A percentile compares a stretch with the other conserved stretches of the same genome.
phyloP scores from a whole-genome alignment of 2,329 filamentous ascomycete species.

The Sclerotinia glacialis region DNA sequence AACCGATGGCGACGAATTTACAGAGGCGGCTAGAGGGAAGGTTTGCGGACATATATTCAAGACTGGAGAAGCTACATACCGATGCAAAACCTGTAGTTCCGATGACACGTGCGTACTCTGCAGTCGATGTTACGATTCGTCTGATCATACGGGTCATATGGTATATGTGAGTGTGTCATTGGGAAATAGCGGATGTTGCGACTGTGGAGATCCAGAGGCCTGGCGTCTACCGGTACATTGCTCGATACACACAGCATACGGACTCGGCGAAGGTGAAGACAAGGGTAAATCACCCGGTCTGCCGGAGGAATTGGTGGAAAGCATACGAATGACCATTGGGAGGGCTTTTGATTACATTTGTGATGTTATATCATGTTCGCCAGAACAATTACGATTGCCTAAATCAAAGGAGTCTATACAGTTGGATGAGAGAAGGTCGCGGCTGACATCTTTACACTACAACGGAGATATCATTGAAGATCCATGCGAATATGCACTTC shows the following conservation, averaged over 20 bases:
- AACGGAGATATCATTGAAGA: slow-evolving; percentile 58
- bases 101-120: slow-evolving; percentile 97
- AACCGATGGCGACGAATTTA: slow-evolving; percentile 93
- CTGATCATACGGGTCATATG: slow-evolving; percentile 90
- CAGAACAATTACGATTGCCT: slow-evolving; percentile 83
- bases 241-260: slow-evolving; percentile 79
- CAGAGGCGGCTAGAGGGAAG: slow-evolving; percentile 84
- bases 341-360: slow-evolving; percentile 90
- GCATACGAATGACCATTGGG: slow-evolving; percentile 81
- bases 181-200: slow-evolving; percentile 93
- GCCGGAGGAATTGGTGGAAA: slow-evolving; percentile 71
- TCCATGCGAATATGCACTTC: slow-evolving; percentile 73
- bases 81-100: slow-evolving; percentile 88
- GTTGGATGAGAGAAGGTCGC: slow-evolving; percentile 76
- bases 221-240: slow-evolving; percentile 87
- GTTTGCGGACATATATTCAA: slow-evolving; percentile 98
- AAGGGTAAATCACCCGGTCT: slow-evolving; percentile 61
- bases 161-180: slow-evolving; percentile 84
- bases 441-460: slow-evolving; percentile 75
- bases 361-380: slow-evolving; percentile 96
- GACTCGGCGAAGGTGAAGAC: slow-evolving; percentile 48
- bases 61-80: slow-evolving; percentile 86
- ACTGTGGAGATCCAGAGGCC: slow-evolving; percentile 93
- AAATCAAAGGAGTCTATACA: slow-evolving; percentile 81
- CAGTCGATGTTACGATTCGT: slow-evolving; percentile 90